Conservation (phyloP, 1,284 basidiomycete species). For the Rhodotorula mucilaginosa region DNA sequence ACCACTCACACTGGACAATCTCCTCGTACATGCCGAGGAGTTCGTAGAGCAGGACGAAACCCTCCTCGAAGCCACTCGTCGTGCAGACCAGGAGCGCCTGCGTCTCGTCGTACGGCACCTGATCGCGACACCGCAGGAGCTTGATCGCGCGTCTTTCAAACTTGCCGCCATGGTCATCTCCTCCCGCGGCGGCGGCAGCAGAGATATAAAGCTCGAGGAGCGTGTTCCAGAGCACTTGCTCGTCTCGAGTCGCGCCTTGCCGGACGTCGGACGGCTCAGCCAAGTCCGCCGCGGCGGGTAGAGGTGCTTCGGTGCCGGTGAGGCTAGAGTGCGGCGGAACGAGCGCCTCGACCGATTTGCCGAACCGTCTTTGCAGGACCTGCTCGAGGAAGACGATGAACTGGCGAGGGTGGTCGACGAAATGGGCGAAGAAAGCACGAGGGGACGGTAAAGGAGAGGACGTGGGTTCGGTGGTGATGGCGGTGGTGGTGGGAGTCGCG, state of each 20-base stretch:
- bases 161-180: constrained; percentile 41
- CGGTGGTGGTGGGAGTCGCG: constrained; percentile 65
- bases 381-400: constrained; percentile 87
- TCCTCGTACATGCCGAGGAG: constrained; percentile 94
- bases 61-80: constrained; percentile 72
- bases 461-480: constrained; percentile 64
- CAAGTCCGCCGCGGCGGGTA: constrained; percentile 52
- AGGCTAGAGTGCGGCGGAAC: not conserved
- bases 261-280: constrained; percentile 51
- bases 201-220: constrained; percentile 88
- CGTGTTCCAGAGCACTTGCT: constrained; percentile 91
- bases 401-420: constrained; percentile 79
- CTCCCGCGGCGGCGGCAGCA: constrained; percentile 32
- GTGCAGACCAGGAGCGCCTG: constrained; percentile 93
- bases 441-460: constrained; percentile 68
- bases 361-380: constrained; percentile 77
- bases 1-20: constrained; percentile 63
- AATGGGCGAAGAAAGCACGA: constrained; percentile 86
- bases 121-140: constrained; percentile 56
- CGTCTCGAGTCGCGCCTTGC: constrained; percentile 64
- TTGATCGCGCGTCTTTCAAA: constrained; percentile 61
- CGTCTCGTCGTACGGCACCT: constrained; percentile 78
- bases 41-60: constrained; percentile 88
- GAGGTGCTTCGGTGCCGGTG: constrained; percentile 2
- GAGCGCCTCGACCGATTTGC: constrained; percentile 63